These are phyloP conservation scores for Phytophthora foliorum DNA, from an alignment of 352 stramenopile genomes.

Conservation along the genomic window DNA sequence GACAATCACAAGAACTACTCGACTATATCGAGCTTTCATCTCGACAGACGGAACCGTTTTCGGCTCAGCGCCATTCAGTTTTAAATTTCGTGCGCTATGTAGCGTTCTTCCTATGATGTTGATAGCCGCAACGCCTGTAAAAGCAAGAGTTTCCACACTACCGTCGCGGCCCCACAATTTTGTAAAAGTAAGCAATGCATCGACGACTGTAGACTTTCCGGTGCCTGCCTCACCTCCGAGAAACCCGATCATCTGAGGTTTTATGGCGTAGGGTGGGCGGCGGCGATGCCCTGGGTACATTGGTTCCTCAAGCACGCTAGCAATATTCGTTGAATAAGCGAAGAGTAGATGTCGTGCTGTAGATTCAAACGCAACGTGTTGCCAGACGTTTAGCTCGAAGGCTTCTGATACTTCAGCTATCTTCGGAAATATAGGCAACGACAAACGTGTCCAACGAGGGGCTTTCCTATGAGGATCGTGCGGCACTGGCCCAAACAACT, in stretches of 20 bases:
- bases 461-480: background rate
- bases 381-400: slow-evolving; percentile 1
- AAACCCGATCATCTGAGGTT: slow-evolving; percentile 19
- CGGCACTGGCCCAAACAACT: background rate
- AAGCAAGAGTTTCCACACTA: slow-evolving; percentile 10
- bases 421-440: slow-evolving; percentile 1
- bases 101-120: slow-evolving; percentile 9
- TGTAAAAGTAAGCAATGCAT: slow-evolving; percentile 23
- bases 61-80: slow-evolving; percentile 8
- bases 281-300: background rate
- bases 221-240: too few relatives aligned
- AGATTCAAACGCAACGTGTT: slow-evolving; percentile 5
- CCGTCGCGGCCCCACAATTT: slow-evolving; percentile 17
- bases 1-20: slow-evolving; percentile 26
- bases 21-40: slow-evolving; percentile 22
- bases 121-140: slow-evolving; percentile 1
- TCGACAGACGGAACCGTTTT: slow-evolving; percentile 8
- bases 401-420: slow-evolving; percentile 5
- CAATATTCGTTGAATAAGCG: slow-evolving; percentile 4
- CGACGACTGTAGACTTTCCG: slow-evolving; percentile 31
- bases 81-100: slow-evolving; percentile 6
- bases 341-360: background rate
- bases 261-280: slow-evolving; percentile 3
- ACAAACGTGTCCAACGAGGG: background rate
- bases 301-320: background rate